A percentile compares a stretch with the other conserved stretches of the same genome.
Conservation (phyloP, 768 basidiomycete species). For the Cyclocybe aegerita region DNA sequence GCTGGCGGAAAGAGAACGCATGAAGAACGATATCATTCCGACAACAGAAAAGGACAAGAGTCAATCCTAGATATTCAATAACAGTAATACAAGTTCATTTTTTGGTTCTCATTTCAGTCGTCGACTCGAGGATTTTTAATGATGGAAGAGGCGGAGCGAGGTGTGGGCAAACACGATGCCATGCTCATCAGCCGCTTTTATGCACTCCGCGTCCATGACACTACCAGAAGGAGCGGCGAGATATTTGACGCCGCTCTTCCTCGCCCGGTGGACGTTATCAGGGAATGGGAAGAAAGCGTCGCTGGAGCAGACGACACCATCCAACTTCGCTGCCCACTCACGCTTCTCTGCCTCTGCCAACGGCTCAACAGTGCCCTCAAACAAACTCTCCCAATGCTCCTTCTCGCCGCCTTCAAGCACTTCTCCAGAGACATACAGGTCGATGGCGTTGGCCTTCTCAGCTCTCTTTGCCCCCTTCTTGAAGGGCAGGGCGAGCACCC, state of each 20-base stretch:
- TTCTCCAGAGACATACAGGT: constrained; percentile 92
- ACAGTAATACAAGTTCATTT: neutral
- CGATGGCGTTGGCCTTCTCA: constrained; percentile 98
- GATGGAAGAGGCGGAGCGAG: constrained; percentile 85
- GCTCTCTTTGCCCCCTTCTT: constrained; percentile 97
- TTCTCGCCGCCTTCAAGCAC: constrained; percentile 86
- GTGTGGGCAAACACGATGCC: constrained; percentile 92
- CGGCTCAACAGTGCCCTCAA: constrained; percentile 67
- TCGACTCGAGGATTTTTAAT: constrained; percentile 38
- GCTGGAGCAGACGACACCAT: constrained; percentile 89
- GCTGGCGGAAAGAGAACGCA: constrained; percentile 42
- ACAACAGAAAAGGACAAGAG: neutral
- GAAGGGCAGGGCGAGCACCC: constrained; percentile 90
- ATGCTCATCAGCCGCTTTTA: constrained; percentile 95
- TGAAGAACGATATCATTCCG: constrained; percentile 6
- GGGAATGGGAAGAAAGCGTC: constrained; percentile 99
- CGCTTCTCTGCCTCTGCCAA: constrained; percentile 70
- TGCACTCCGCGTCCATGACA: constrained; percentile 96
- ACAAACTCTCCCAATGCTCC: constrained; percentile 86
- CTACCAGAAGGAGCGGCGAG: constrained; percentile 91
- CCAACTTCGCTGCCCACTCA: constrained; percentile 71
- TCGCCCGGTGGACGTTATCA: constrained; percentile 93
- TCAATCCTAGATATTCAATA: neutral
- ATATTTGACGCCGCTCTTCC: constrained; percentile 90
- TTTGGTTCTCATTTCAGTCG: constrained; percentile 3